Conservation (phyloP, 352 stramenopile species). For the Phytophthora pisi region DNA sequence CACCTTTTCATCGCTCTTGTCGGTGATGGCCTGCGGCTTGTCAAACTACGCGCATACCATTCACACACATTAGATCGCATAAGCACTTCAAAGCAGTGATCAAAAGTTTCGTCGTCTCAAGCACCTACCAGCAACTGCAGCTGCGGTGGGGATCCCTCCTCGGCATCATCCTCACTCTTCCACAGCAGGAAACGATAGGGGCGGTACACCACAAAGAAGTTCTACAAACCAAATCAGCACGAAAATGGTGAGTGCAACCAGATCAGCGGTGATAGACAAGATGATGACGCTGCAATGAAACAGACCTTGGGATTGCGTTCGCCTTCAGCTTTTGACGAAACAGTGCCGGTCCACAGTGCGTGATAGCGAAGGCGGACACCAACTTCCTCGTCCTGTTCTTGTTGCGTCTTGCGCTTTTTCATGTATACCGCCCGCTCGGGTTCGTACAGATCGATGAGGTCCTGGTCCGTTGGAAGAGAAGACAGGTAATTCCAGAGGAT, state of each 20-base stretch:
- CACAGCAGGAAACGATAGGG: conserved; percentile 81
- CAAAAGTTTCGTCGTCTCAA: conserved; percentile 1
- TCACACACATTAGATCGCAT: not conserved
- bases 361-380: conserved; percentile 66
- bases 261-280: not conserved
- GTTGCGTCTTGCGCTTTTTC: conserved; percentile 48
- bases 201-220: conserved; percentile 66
- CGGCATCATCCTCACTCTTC: conserved; percentile 79
- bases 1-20: conserved; percentile 66
- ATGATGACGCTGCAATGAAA: not conserved
- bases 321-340: conserved; percentile 66
- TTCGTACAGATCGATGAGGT: conserved; percentile 80
- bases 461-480: conserved; percentile 80
- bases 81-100: not conserved
- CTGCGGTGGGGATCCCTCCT: conserved; percentile 51
- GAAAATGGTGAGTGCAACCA: conserved; percentile 3
- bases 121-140: conserved; percentile 68
- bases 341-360: conserved; percentile 65
- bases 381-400: conserved; percentile 55
- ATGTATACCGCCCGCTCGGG: conserved; percentile 67
- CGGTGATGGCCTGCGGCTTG: conserved; percentile 55
- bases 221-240: conserved; percentile 37
- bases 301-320: conserved; percentile 76
- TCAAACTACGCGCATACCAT: conserved; percentile 59
- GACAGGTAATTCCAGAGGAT: conserved; percentile 84